Base-by-base conservation (phyloP, 2,329 filamentous ascomycete species). In the Colletotrichum higginsianum region DNA sequence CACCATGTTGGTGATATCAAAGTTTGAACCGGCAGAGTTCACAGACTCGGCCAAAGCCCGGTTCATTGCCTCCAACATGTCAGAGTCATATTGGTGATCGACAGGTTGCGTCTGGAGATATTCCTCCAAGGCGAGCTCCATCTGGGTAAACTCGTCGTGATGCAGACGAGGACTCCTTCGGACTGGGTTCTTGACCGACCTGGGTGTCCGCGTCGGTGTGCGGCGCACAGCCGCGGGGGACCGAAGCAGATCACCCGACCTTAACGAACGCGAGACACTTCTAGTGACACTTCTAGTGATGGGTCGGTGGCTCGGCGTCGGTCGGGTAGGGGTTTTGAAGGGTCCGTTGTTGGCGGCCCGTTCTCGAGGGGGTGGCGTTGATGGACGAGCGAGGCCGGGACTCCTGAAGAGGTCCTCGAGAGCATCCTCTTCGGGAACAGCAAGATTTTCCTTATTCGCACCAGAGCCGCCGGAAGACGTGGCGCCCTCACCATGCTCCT, bases 351-450 rank as follows among this genome's bases (percentile, higher is more conserved):
- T 84, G 46, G 83, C 80, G 67, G 84, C 82, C 78, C 86, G 87
- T 5, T 79, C 75, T 52, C 81, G 85, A 5, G 87, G 88, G 71
- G 86, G 86, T 72, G 86, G 89, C 4, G 85, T 91, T 63, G 83
- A 91, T 63, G 82, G 85, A 75, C 86, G 79, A 75, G 78, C 73
- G 38, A 75, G 66, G 66, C 83, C 83, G 73, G 81, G 87, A 77
- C 84, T 92, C 67, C 91, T 90, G 76, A 96, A 95, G 5, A 96
- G 86, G 61, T 88, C 85, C 50, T 90, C 87, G 7, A 93, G 80
- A 38, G 35, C 35, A 46, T 88, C 86, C 72, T 91, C 87, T 47
- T 82, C 79, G 86, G 84, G 15, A 83, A 84, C 60, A 81, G 81
- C 23, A 11, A 73, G 64, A 73, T 91, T 91, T 78, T 91, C 89